Conservation (phyloP, 2,329 filamentous ascomycete species). For the Tetracladium maxilliforme region DNA sequence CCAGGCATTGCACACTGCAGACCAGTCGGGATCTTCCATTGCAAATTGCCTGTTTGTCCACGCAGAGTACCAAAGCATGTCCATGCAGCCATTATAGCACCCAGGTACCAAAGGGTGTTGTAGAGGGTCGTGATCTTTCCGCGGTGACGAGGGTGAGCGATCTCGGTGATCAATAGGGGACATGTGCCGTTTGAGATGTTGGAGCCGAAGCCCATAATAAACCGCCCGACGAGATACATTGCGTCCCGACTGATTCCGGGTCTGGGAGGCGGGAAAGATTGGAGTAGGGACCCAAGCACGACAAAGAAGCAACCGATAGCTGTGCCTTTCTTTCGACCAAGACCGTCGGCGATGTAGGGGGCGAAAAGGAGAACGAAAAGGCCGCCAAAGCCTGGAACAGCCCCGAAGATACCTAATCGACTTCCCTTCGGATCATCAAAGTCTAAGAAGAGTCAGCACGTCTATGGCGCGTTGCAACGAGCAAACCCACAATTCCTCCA, state of each 20-base stretch:
- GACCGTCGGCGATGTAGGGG: conserved; percentile 1
- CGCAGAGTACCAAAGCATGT: conserved; percentile 14
- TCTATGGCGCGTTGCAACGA: no score
- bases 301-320: conserved; percentile 2
- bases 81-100: conserved; percentile 15
- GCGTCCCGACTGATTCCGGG: no score
- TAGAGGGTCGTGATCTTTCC: conserved; percentile 17
- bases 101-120: conserved; percentile 16
- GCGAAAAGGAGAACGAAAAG: conserved; percentile 3
- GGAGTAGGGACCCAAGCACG: conserved; percentile 3
- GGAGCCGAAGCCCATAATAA: conserved; percentile 17
- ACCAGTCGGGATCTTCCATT: no score
- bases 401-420: conserved; percentile 1
- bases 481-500: conserved; percentile 2
- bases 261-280: no score
- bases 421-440: conserved; percentile 1
- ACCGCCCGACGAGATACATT: conserved; percentile 16
- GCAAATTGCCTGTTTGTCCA: no score
- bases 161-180: conserved; percentile 17
- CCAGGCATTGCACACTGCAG: no score
- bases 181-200: conserved; percentile 15
- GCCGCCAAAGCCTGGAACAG: conserved; percentile 2
- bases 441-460: no score
- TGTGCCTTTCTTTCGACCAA: conserved; percentile 3
- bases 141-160: conserved; percentile 18